A percentile compares a stretch with the other conserved stretches of the same genome.
These are phyloP conservation scores for Tetrapisispora nanseiensis DNA, from an alignment of 805 yeast genomes.

Conservation along the genomic window DNA sequence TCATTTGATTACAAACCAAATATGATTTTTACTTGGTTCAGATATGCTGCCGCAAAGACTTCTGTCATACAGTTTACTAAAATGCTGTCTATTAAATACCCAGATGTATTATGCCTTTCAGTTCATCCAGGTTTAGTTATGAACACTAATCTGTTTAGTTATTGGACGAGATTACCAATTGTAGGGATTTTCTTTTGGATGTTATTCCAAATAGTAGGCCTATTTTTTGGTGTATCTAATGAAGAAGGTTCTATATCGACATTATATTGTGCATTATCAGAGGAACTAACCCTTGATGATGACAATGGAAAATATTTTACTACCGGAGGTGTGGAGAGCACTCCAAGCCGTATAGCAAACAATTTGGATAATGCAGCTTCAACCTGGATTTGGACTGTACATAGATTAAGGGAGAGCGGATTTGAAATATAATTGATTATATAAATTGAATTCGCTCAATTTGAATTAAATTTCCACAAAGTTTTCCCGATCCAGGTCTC, in stretches of 20 bases:
- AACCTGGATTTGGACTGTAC: constrained; percentile 74
- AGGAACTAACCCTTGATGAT: constrained; percentile 36
- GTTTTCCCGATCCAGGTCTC: too few relatives aligned
- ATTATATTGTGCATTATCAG: constrained; percentile 50
- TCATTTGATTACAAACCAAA: constrained; percentile 51
- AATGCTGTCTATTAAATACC: constrained; percentile 54
- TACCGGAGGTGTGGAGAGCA: constrained; percentile 46
- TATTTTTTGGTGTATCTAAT: constrained; percentile 56
- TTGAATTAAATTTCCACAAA: too few relatives aligned
- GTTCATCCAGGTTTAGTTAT: constrained; percentile 85
- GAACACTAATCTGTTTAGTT: constrained; percentile 65
- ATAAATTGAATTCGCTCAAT: too few relatives aligned
- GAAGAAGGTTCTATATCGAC: constrained; percentile 66
- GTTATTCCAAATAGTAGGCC: constrained; percentile 58
- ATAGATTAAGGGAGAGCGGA: constrained; percentile 48
- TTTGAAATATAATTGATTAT: constrained; percentile 9
- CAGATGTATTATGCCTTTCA: constrained; percentile 50
- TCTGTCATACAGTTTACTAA: constrained; percentile 68
- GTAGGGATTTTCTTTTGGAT: constrained; percentile 71
- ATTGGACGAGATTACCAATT: constrained; percentile 69
- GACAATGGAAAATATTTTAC: constrained; percentile 65
- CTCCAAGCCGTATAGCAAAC: constrained; percentile 50
- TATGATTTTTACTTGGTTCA: constrained; percentile 61
- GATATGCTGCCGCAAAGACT: constrained; percentile 70
- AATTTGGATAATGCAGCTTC: constrained; percentile 52